Evolutionary conservation across 1,139 yeast species (phyloP), one percentile per base, ranked within the genome.

Genomic region (Blastobotrys raffinosifermentans): DNA sequence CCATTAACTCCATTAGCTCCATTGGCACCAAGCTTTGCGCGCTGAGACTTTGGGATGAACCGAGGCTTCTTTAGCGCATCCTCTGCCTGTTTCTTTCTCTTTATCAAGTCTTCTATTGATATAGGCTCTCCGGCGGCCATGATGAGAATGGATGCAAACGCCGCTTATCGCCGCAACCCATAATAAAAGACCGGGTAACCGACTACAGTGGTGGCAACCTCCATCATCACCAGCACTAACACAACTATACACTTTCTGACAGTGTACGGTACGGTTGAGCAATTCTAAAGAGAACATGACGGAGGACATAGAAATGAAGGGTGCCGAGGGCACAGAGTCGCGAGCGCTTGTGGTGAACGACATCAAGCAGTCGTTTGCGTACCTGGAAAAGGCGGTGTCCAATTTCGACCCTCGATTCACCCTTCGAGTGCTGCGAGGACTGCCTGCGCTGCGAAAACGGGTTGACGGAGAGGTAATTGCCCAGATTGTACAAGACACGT

Each of bases 321-420:
- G 30, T 22, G 21, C 21, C 7, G 25, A 14, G 9, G 22, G 21
- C 25, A n/a, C n/a, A n/a, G 50, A 45, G 31, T 36, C 34, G 11
- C 41, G 31, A 22, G 35, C 39, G 3, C 34, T 45, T 21, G 48
- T 41, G 6, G 33, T 45, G 17, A 47, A 46, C 38, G 80, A 77
- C 48, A 69, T 77, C 51, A 74, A 72, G 45, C 72, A 63, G 48
- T 67, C 73, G 34, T 74, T 77, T 50, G 66, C 66, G 19, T 69
- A 77, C 43, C 69, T 83, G 46, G 72, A 72, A 43, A 81, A 81
- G 58, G 86, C 95, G 1, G 84, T 86, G 4, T 62, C 76, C 37
- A 77, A 78, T 41, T 78, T 79, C 55, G 98, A 91, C 61, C 85
- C 94, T 49, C 77, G 96, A 48, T 85, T 81, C 61, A 77, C 91